Base-by-base conservation (phyloP, 192 early-diverging fungal species). In the Spizellomyces punctatus region DNA sequence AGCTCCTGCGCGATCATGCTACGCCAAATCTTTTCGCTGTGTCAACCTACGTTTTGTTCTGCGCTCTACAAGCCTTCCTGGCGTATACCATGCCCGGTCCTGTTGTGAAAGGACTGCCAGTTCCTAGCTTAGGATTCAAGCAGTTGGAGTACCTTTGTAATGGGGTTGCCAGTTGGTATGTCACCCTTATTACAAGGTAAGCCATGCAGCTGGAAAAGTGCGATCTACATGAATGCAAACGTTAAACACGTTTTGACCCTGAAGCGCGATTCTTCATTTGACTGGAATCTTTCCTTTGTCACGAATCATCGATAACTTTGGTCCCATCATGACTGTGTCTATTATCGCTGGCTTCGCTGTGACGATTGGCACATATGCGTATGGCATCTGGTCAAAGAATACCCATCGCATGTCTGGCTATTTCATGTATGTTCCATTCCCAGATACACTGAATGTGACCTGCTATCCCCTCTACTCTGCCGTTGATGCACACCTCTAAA, bases 11-110 rank as follows among this genome's bases (percentile, higher is more conserved):
- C 44, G 78, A 79, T 17, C 82, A 80, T 61, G 89, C 91, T 0
- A 75, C 69, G 19, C 89, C 89, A 16, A 88, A 73, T 63, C 74
- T 78, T 73, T 77, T 80, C 5, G 82, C 86, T 14, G 74, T 81
- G 54, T 81, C 79, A 60, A 86, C 89, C 46, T 92, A 92, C 70
- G 46, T 85, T 45, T 78, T 80, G 6, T 92, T 86, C 75, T 81
- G 82, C 8, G 44, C 88, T 43, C 84, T 85, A 63, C 85, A 86
- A 72, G 76, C 84, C 19, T 81, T 79, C 7, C 81, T 89, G 19
- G 91, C 89, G 42, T 87, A 79, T 43, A 63, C 78, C 55, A 88
- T 88, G 85, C 89, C 89, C 8, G 91, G 91, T 9, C 91, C 91
- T 0, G 63, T 82, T 55, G 79, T 91, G 44, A 75, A 87, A 66